Evolutionary conservation across 2,329 filamentous ascomycete genomes (phyloP), one percentile per base, ranked within the genome.

Genomic region (Cucurbitaria berberidis): DNA sequence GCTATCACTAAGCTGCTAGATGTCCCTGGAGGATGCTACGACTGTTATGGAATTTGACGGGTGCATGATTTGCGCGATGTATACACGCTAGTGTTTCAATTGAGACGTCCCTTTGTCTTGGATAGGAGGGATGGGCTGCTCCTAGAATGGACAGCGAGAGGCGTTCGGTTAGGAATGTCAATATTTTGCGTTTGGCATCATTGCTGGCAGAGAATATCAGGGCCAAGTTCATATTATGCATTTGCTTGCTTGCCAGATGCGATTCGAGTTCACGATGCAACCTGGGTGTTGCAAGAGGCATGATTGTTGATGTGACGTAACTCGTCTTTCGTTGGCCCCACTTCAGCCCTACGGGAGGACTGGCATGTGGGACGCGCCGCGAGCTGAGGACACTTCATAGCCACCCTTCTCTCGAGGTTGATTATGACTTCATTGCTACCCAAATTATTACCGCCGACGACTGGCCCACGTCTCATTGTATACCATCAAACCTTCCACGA

Each of bases 401-500:
- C 22, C 22, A 42, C 19, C 10, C 26, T 26, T 18, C 13, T 24
- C 1, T 10, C 13, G 13, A 16, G 10, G 15, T 41, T 53, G 42
- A 41, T 42, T 53, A 75, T 75, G 73, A 64, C 68, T 52, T 66
- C 70, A 19, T 41, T 51, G 26, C 24, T 64, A 21, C 58, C 66
- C 7, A 68, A 67, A 49, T 64, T 77, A 1, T 70, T 78, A 13
- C 69, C 74, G 9, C 61, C 70, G 10, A 53, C 61, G 15, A 57
- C 73, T 48, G 76, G 74, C 9, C 77, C 72, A 0, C 72, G 78
- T 16, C 72, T 85, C 11, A 75, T 85, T 22, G 74, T 84, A 53
- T 89, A 89, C 66, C 84, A 86, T 59, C 87, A 89, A 68, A 89
- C 87, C 0, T 82, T 86, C 60, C 82, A 87, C 64, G 79, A 80